These are phyloP conservation scores for Hibiscus trionum DNA, from an alignment of 345 rosid genomes.

Conservation along the genomic window DNA sequence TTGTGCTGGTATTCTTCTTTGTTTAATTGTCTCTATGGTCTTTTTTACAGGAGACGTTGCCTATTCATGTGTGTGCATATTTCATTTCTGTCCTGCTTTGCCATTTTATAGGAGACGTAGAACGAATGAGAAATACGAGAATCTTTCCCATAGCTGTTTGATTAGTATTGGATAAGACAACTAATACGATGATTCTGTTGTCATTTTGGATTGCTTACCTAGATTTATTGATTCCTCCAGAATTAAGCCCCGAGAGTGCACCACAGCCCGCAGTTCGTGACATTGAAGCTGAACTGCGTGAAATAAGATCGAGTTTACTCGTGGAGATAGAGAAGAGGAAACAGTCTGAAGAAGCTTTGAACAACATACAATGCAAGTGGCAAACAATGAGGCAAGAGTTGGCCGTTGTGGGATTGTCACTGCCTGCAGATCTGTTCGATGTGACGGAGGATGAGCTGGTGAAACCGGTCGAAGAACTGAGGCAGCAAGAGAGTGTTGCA, in stretches of 20 bases:
- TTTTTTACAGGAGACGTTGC: not conserved
- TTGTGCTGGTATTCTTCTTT: not conserved
- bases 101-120: not conserved
- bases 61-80: not conserved
- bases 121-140: not conserved
- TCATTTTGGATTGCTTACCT: not conserved
- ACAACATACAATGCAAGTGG: conserved; percentile 49
- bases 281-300: conserved; percentile 46
- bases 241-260: conserved; percentile 54
- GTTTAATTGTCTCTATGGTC: not conserved
- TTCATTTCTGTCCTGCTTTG: not conserved
- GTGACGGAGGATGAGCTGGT: conserved; percentile 28
- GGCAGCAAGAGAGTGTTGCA: conserved; percentile 47
- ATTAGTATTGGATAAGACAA: not conserved
- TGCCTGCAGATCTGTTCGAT: conserved; percentile 46
- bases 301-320: conserved; percentile 45
- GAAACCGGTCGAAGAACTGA: conserved; percentile 49
- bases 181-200: not conserved
- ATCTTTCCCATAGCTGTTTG: not conserved
- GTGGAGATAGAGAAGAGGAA: conserved; percentile 67
- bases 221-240: conserved; percentile 25
- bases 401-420: conserved; percentile 46
- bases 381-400: conserved; percentile 57
- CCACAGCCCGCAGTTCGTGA: conserved; percentile 28
- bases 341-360: conserved; percentile 62